Base-by-base conservation (phyloP, 345 rosid species). In the Ailanthus altissimus region DNA sequence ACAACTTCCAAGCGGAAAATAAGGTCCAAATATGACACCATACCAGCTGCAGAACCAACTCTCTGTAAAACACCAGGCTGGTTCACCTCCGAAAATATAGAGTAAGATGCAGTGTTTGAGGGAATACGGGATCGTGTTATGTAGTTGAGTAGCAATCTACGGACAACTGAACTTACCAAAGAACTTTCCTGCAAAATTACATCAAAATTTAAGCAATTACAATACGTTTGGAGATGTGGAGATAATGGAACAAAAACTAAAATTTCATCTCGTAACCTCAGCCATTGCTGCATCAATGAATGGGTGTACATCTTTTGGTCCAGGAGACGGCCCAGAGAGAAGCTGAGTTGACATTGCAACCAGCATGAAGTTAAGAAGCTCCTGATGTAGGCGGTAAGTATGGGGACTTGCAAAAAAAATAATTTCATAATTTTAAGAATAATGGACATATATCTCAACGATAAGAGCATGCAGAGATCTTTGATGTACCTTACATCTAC, bases 31-130 rank as follows among this genome's bases (percentile, higher is more conserved):
- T 57, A 60, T 59, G 74, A 76, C 23, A 84, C 49, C 83, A 62
- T 89, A 94, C 99, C 95, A 81, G 99, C 98, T 61, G 91, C 97
- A 76, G 93, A 89, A 69, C 97, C 88, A 67, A 92, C 95, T 90
- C 94, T 92, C 77, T 92, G 97, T 70, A 96, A 81, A 81, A 94
- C 94, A 63, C 98, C 94, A 76, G 91, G 91, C 74, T 86, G 85
- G 65, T 77, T 83, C 74, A 81, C 88, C 58, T 88, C 91, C 59
- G 88, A 79, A 84, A 86, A 90, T 63, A 82, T 43, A 59, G 91
- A 81, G 84, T 89, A 87, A 54, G 90, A 16, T 75, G 86, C 80
- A 59, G 73, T 78, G 73, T 81, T 90, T 66, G 84, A 80, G 61
- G 89, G 83, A 25, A 70, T 58, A 67, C 9, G 85, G 59, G 92